These are phyloP conservation scores for Xerocomus minutiporus DNA, from an alignment of 1,284 basidiomycete genomes.

Conservation along the genomic window DNA sequence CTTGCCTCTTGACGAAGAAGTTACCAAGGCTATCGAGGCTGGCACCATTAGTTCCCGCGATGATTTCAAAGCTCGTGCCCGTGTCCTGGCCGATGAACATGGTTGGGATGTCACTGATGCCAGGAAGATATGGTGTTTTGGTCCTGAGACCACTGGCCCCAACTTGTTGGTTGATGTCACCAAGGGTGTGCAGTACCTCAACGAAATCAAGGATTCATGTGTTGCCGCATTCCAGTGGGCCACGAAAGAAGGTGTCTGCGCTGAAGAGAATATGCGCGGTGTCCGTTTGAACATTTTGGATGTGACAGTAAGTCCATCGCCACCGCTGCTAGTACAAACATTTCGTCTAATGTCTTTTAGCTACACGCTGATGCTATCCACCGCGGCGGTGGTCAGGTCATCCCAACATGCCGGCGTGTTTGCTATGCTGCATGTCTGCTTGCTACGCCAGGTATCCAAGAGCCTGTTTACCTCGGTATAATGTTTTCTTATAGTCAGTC, in stretches of 20 bases:
- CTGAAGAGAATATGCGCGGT: conserved; percentile 99
- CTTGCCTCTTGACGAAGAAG: conserved; percentile 89
- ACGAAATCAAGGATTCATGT: conserved; percentile 99
- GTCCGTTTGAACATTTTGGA: conserved; percentile 95
- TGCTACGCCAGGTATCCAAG: conserved; percentile 88
- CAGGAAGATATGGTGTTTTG: conserved; percentile 99
- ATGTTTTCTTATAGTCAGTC: neutral
- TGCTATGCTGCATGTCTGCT: conserved; percentile 95
- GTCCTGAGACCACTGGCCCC: conserved; percentile 95
- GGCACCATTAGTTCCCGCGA: conserved; percentile 90
- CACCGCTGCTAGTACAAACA: neutral
- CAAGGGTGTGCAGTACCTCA: conserved; percentile 97
- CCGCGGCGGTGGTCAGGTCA: conserved; percentile 98
- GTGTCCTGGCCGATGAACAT: conserved; percentile 92
- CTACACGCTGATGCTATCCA: conserved; percentile 99
- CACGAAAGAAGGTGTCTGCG: conserved; percentile 94
- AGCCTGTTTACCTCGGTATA: conserved; percentile 91
- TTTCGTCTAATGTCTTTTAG: conserved; percentile 37
- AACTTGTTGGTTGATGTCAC: conserved; percentile 98
- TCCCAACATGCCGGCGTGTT: conserved; percentile 94
- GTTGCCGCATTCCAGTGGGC: conserved; percentile 99
- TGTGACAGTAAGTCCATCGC: conserved; percentile 68
- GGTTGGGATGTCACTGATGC: conserved; percentile 99
- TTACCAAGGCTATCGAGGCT: conserved; percentile 87
- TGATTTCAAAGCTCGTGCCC: conserved; percentile 96